Base-by-base conservation (phyloP, 2,329 filamentous ascomycete species). In the Paramyrothecium sp. region DNA sequence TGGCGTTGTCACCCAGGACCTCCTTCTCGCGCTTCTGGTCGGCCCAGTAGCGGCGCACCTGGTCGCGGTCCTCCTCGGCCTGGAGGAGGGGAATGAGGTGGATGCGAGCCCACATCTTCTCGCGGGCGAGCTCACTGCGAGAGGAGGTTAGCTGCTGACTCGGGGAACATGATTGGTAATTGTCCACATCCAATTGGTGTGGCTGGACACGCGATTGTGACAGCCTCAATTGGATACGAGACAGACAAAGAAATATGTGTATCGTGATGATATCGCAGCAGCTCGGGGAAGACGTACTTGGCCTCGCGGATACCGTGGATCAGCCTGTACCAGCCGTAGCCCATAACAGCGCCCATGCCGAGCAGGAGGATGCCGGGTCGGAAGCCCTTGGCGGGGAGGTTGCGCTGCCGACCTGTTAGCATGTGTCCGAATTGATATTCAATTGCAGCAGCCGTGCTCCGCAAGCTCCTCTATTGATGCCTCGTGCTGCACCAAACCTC, bases 71-170 rank as follows among this genome's bases (percentile, higher is more conserved):
- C 76, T 97, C 92, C 73, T 99, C 95, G 56, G 95, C 95, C 75
- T 98, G 94, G 62, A 99, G 86, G 62, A 97, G 80, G 58, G 95
- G 95, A 70, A 94, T 95, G 63, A 99, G 83, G 78, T 98, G 87
- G 77, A 99, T 96, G 72, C 95, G 89, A 60, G 91, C 87, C 95
- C 95, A 99, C 86, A 97, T 95, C 83, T 98, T 99, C 73, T 99
- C 95, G 68, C 95, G 91, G 62, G 88, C 91, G 65, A 97, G 88
- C 78, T 99, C 95, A 71, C 93, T 97, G 68, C 57, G 12, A 19
- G 17, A 20, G 26, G 17, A 17, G 23, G 59, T 65, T 34, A 63
- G 57, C 23, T 17, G 4, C 5, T 30, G 4, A 10, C 10, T 30
- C 26, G 26, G 26, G n/a, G n/a, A n/a, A n/a, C n/a, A n/a, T n/a